These are phyloP conservation scores for Fusarium sp. DNA, from an alignment of 2,329 filamentous ascomycete genomes.

Conservation along the genomic window DNA sequence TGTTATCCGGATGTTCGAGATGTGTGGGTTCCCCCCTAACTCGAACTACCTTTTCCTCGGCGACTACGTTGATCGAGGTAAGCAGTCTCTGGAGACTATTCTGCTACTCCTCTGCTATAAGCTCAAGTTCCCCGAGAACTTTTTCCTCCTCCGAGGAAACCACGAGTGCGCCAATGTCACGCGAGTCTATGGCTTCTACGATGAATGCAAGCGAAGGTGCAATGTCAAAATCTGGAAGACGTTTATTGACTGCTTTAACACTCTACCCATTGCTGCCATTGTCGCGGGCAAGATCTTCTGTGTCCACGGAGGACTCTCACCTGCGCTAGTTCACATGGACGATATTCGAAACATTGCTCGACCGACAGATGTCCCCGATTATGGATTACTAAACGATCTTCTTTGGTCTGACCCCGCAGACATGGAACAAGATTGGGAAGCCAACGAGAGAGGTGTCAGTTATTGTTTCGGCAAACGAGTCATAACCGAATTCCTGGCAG, in stretches of 20 bases:
- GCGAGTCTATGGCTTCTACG: conserved; percentile 99
- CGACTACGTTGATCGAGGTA: conserved; percentile 98
- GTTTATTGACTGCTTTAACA: conserved; percentile 99
- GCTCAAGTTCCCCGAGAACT: conserved; percentile 99
- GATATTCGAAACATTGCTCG: conserved; percentile 96
- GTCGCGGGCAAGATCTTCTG: conserved; percentile 99
- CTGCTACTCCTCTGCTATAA: conserved; percentile 97
- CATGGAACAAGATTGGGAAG: conserved; percentile 98
- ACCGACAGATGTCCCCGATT: conserved; percentile 97
- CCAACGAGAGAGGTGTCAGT: conserved; percentile 95
- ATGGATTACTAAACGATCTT: conserved; percentile 92
- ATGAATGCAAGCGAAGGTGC: conserved; percentile 98
- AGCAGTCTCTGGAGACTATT: conserved; percentile 99
- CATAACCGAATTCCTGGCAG: conserved; percentile 93
- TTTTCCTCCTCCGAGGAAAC: conserved; percentile 98
- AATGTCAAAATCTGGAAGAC: conserved; percentile 99
- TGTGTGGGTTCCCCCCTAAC: conserved; percentile 98
- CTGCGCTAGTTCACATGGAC: conserved; percentile 95
- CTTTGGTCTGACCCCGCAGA: conserved; percentile 98
- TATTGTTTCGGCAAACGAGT: conserved; percentile 99
- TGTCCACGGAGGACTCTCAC: conserved; percentile 97
- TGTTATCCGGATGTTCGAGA: conserved; percentile 95
- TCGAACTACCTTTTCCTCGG: conserved; percentile 99
- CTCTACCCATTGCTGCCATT: conserved; percentile 96
- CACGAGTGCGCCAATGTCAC: conserved; percentile 99